Evolutionary conservation across 768 basidiomycete genomes (phyloP), one percentile per base, ranked within the genome.

Genomic region (Lenzites betulinus): DNA sequence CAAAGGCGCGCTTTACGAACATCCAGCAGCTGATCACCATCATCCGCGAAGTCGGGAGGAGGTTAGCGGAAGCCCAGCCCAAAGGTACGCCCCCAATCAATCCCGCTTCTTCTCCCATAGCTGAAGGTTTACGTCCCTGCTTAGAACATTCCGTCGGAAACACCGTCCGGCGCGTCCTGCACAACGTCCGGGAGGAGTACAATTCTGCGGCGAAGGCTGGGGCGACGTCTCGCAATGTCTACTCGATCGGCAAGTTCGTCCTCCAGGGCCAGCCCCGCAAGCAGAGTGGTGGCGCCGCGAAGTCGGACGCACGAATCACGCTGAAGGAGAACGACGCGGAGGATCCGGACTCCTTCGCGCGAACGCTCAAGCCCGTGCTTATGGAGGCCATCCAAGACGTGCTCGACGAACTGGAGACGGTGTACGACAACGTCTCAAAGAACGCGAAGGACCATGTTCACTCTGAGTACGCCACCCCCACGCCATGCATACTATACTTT

Each of bases 311-410:
- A 47, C 83, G 81, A 50, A 81, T 78, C 7, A 81, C 82, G 2
- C 71, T 90, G 44, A 86, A 81, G 63, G 89, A 91, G 71, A 81
- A 87, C 68, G 85, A 92, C 72, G 77, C 83, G 0, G 83, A 90
- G 56, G 90, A 92, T 72, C 89, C 88, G 0, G 89, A 92, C 68
- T 86, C 88, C 16, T 91, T 92, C 68, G 86, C 91, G 9, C 77
- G 81, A 41, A 83, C 83, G 36, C 73, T 98, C 52, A 97, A 95
- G 75, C 96, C 96, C 2, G 89, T 97, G 1, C 80, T 99, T 55
- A 93, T 98, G 82, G 94, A 97, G 73, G 97, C 95, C 7, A 95
- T 99, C 52, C 91, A 96, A 70, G 96, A 98, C 70, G 92, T 98
- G 18, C 81, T 97, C 46, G 94, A 97, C 65, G 97, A 99, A 74